A percentile compares a stretch with the other conserved stretches of the same genome.
phyloP scores from a whole-genome alignment of 768 basidiomycete species.

The Leccinum longicurvipes region DNA sequence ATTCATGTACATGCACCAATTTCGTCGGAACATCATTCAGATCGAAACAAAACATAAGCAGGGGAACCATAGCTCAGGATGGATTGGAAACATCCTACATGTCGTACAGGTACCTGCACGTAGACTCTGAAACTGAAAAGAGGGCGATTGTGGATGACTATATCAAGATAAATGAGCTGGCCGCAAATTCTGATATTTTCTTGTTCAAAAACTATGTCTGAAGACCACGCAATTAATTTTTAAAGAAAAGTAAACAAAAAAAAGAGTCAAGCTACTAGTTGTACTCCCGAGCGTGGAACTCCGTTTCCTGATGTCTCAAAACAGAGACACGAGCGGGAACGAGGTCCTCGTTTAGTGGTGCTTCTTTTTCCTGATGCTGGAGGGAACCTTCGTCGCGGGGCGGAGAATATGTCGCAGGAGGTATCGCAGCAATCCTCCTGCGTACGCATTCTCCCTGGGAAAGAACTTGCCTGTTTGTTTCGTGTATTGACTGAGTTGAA shows the following conservation, averaged over 20 bases:
- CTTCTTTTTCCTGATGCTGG: not conserved
- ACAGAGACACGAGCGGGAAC: not conserved
- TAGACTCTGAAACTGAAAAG: not conserved
- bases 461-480: conserved; percentile 8
- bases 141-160: not conserved
- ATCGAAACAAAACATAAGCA: not conserved
- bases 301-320: not conserved
- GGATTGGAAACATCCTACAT: not conserved
- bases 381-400: not conserved
- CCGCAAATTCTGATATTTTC: not conserved
- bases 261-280: not conserved
- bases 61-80: no score
- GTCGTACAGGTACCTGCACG: not conserved
- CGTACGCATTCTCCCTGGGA: conserved; percentile 11
- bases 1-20: not conserved
- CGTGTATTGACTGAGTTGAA: conserved; percentile 11
- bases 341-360: conserved; percentile 15
- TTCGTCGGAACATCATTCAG: not conserved
- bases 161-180: not conserved
- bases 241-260: not conserved
- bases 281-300: conserved; percentile 1
- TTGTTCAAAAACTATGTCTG: not conserved
- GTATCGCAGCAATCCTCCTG: conserved; percentile 14
- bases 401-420: conserved; percentile 15
- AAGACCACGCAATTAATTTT: not conserved